Conservation (phyloP, 2,329 filamentous ascomycete genomes). For the Aspergillus ochraceus region DNA sequence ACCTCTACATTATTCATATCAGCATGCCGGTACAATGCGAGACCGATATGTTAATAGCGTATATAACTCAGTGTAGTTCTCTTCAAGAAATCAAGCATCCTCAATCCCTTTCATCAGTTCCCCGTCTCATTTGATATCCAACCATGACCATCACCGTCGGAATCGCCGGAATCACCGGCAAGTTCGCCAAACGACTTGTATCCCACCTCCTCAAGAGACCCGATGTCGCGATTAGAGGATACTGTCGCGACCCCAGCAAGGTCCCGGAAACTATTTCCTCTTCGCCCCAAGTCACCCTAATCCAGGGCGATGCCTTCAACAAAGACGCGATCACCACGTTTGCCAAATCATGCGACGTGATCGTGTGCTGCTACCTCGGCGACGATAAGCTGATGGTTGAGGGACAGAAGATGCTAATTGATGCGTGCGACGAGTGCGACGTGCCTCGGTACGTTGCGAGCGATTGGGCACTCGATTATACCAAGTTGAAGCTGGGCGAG, state of each 20-base stretch:
- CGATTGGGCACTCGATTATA: conserved; percentile 45
- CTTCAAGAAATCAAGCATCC: no score
- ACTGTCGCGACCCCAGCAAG: conserved; percentile 29
- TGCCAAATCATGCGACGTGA: conserved; percentile 33
- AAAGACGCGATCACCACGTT: conserved; percentile 24
- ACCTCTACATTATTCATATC: no score
- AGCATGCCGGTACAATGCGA: no score
- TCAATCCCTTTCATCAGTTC: no score
- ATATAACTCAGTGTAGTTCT: no score
- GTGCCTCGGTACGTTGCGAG: conserved; percentile 44
- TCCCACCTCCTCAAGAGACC: conserved; percentile 29
- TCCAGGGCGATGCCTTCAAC: conserved; percentile 28
- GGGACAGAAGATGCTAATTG: conserved; percentile 45
- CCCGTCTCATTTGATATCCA: no score
- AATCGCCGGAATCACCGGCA: conserved; percentile 37
- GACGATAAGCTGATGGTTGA: conserved; percentile 41
- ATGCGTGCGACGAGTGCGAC: conserved; percentile 36
- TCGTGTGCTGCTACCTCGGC: conserved; percentile 45
- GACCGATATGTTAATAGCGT: no score
- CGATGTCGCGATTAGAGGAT: conserved; percentile 25
- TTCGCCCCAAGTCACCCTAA: neutral
- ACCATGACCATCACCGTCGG: conserved; percentile 19
- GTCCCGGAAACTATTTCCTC: conserved; percentile 15
- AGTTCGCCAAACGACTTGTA: conserved; percentile 32
- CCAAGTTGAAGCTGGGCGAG: conserved; percentile 38